These are phyloP conservation scores for Capronia coronata DNA, from an alignment of 2,329 filamentous ascomycete species.

Conservation along the genomic window DNA sequence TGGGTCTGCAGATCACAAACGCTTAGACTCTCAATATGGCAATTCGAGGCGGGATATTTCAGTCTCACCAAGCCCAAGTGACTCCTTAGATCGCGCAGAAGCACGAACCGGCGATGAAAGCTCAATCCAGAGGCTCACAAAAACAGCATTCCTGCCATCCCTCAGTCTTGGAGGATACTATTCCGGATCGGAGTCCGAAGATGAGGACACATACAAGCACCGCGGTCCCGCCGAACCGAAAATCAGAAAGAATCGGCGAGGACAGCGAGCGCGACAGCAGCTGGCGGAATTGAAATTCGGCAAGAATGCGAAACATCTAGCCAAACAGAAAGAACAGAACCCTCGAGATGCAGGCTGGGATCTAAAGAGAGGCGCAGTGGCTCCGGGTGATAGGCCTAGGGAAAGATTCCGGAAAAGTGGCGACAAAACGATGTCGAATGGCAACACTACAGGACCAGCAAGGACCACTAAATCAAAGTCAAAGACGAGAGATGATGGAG, in stretches of 20 bases:
- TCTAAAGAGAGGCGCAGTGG: conserved; percentile 50
- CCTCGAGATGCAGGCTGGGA: conserved; percentile 53
- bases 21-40: not conserved
- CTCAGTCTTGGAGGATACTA: conserved; percentile 57
- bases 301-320: conserved; percentile 52
- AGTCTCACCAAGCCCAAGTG: conserved; percentile 12
- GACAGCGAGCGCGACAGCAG: conserved; percentile 55
- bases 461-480: conserved; percentile 5
- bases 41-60: conserved; percentile 4
- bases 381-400: not conserved
- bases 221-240: conserved; percentile 31
- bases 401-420: conserved; percentile 10
- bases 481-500: conserved; percentile 38
- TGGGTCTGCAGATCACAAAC: not conserved
- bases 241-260: conserved; percentile 51
- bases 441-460: not conserved
- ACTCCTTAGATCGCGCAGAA: not conserved
- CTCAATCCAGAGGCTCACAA: not conserved
- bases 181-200: conserved; percentile 54
- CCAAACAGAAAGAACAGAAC: conserved; percentile 36
- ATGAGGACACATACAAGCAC: conserved; percentile 42
- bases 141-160: conserved; percentile 55
- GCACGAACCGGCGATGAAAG: not conserved
- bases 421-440: conserved; percentile 25
- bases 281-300: conserved; percentile 60